Percentiles rank a stretch among this genome's conserved stretches.
phyloP scores from a whole-genome alignment of 345 rosid genomes.

The Populus alba region DNA sequence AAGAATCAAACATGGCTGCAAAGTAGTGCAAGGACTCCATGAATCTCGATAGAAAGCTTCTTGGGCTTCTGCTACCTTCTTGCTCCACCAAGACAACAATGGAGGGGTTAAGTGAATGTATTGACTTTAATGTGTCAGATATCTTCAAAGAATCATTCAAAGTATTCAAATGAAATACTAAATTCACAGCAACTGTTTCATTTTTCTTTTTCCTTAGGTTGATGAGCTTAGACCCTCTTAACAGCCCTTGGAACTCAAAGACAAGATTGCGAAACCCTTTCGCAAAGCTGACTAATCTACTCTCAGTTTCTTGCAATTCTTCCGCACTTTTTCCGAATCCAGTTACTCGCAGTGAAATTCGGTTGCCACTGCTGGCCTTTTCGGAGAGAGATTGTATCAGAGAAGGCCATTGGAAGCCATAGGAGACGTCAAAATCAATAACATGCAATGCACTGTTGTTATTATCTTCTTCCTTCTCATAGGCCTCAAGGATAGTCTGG shows the following conservation, averaged over 20 bases:
- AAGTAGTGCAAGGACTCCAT: slow-evolving; percentile 63
- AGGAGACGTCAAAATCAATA: slow-evolving; percentile 54
- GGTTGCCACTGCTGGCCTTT: slow-evolving; percentile 34
- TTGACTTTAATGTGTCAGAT: slow-evolving; percentile 43
- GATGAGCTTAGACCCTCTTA: slow-evolving; percentile 33
- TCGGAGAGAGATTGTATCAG: slow-evolving; percentile 67
- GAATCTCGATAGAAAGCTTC: slow-evolving; percentile 53
- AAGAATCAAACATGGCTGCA: slow-evolving; percentile 70
- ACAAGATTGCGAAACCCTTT: slow-evolving; percentile 43
- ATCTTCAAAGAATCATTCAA: slow-evolving; percentile 22
- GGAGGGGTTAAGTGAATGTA: slow-evolving; percentile 47
- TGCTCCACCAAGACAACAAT: slow-evolving; percentile 55
- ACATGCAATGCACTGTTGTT: slow-evolving; percentile 50
- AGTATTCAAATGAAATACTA: slow-evolving; percentile 51
- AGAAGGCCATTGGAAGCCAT: slow-evolving; percentile 76
- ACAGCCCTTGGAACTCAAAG: slow-evolving; percentile 58
- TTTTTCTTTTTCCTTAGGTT: slow-evolving; percentile 44
- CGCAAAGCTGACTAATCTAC: slow-evolving; percentile 50
- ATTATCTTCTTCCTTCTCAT: slow-evolving; percentile 40
- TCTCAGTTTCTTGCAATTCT: slow-evolving; percentile 58
- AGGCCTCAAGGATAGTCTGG: slow-evolving; percentile 56
- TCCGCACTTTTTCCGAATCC: slow-evolving; percentile 47
- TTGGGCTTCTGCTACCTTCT: slow-evolving; percentile 44
- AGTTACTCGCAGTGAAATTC: slow-evolving; percentile 44
- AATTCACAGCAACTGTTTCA: slow-evolving; percentile 56